Percentiles rank a stretch among this genome's conserved stretches.
Evolutionary conservation across 176 grass and related monocot genomes (phyloP).

Genomic region (Urochloa ruziziensis): DNA sequence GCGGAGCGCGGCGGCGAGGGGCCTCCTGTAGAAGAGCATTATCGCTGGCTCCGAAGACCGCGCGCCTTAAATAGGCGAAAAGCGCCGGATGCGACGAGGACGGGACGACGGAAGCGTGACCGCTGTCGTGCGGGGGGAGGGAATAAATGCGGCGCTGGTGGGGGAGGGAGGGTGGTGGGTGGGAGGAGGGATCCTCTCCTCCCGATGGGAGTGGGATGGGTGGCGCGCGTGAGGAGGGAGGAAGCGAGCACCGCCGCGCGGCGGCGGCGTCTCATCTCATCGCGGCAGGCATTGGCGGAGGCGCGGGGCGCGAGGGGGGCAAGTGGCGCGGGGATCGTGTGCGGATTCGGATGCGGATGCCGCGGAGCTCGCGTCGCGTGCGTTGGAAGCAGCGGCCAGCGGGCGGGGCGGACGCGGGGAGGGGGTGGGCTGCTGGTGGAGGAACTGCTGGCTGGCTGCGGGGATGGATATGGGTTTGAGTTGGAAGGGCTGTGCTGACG

Average conservation of each 20-base stretch:
- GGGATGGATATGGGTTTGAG: background rate
- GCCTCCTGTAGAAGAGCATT: constrained; percentile 63
- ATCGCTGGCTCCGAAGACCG: constrained; percentile 1
- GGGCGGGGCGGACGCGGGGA: background rate
- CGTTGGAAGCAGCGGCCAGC: constrained; percentile 22
- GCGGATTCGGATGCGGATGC: constrained; percentile 39
- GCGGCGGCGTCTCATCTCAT: constrained; percentile 38
- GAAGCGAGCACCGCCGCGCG: constrained; percentile 35
- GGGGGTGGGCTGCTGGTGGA: background rate
- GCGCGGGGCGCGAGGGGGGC: background rate
- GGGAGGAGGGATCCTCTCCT: constrained; percentile 11
- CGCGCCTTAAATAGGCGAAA: constrained; percentile 52
- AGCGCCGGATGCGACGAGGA: constrained; percentile 22
- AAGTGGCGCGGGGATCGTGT: constrained; percentile 42
- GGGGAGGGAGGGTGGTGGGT: background rate
- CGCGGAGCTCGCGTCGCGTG: constrained; percentile 46
- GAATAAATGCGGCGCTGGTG: constrained; percentile 33
- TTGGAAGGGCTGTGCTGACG: background rate
- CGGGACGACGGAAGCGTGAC: constrained; percentile 15
- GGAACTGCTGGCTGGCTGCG: background rate
- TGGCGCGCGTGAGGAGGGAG: background rate
- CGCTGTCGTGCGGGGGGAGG: background rate
- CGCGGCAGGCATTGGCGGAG: constrained; percentile 12
- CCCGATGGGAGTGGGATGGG: background rate
- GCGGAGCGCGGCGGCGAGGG: constrained; percentile 46